Base-by-base conservation (phyloP, 441 rosid genomes). In the Isatis lusitanica region DNA sequence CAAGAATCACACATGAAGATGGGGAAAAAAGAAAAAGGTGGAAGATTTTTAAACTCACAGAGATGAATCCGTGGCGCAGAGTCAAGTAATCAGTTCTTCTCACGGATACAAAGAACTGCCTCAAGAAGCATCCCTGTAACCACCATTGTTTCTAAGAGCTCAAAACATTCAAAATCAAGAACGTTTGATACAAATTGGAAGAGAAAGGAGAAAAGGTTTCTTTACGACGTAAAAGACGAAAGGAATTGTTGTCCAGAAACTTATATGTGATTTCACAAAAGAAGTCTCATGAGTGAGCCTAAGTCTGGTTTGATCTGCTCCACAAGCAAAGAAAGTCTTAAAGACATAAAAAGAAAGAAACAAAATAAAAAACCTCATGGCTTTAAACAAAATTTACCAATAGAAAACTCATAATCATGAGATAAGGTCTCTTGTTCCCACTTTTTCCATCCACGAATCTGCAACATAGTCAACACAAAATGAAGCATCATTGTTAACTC, bases 281-380 rank as follows among this genome's bases (percentile, higher is more conserved):
- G 99, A 94, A 56, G 98, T 94, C 82, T 92, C 87, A 13, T 90
- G 94, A 61, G 92, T 80, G 66, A 94, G 88, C 84, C 97, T 89
- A 83, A 92, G 88, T 75, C 98, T 87, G 44, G 90, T 77, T 13
- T 93, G 96, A 87, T 94, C 99, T 94, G 83, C 57, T 24, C 67
- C 31, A 79, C 65, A 55, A 13, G 5, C 17, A 56, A 67, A 65
- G 6, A 50, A 46, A 66, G 28, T 21, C 53, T 30, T 10, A 3
- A 38, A 35, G 17, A 61, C 30, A 40, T 12, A 24, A 43, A 21
- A 21, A 21, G 2, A 21, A 56, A 39, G 5, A 16, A 5, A 16
- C 28, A 8, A 44, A 21, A 21, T 21, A 1, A 21, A 12, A 7
- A 7, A 30, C 4, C 36, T 39, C 8, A 66, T 1, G 48, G 67